A percentile compares a stretch with the other conserved stretches of the same genome.
These are phyloP conservation scores for Puya raimondii DNA, from an alignment of 176 grass and related monocot species.

Conservation along the genomic window DNA sequence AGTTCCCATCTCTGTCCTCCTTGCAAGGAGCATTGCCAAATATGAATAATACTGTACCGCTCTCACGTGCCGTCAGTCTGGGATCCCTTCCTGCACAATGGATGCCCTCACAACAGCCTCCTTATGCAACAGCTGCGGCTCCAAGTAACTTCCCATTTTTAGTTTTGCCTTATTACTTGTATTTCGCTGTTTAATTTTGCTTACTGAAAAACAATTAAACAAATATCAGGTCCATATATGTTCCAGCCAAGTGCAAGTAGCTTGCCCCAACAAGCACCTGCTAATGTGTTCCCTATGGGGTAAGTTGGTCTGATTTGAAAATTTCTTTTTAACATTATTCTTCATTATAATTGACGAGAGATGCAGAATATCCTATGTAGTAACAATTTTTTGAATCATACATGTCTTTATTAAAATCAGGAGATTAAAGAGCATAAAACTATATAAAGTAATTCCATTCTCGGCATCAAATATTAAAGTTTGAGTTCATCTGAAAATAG, in stretches of 20 bases:
- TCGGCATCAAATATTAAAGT: too few relatives aligned
- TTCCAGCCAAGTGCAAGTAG: slow-evolving; percentile 25
- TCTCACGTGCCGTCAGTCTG: slow-evolving; percentile 16
- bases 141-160: slow-evolving; percentile 27
- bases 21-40: slow-evolving; percentile 55
- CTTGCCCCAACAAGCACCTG: slow-evolving; percentile 26
- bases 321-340: slow-evolving; percentile 7
- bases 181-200: slow-evolving; percentile 2
- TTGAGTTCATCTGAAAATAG: not conserved
- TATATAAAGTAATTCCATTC: not conserved
- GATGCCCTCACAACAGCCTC: slow-evolving; percentile 22
- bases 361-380: not conserved
- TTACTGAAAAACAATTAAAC: slow-evolving; percentile 4
- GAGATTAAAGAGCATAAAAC: not conserved
- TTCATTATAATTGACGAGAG: not conserved
- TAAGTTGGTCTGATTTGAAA: slow-evolving; percentile 22
- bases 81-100: slow-evolving; percentile 23
- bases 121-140: slow-evolving; percentile 1
- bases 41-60: slow-evolving; percentile 12
- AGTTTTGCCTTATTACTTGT: slow-evolving; percentile 6
- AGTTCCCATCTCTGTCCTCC: slow-evolving; percentile 49
- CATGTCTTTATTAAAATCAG: not conserved
- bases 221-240: slow-evolving; percentile 30
- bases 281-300: slow-evolving; percentile 22
- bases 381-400: not conserved